phyloP scores from a whole-genome alignment of 2,329 filamentous ascomycete species.

The Penicillium sumatraense region DNA sequence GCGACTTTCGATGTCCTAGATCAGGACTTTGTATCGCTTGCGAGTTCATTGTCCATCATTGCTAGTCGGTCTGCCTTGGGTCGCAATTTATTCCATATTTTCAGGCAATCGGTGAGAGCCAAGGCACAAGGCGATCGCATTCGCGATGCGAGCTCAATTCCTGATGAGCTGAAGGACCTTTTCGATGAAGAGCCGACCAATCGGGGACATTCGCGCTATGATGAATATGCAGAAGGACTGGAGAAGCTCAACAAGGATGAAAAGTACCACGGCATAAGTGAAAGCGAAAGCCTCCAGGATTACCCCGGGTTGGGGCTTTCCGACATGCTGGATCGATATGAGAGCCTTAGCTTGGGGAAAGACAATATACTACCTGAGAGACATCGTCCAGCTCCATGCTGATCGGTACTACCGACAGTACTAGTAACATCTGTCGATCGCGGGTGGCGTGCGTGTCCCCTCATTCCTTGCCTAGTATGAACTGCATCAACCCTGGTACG shows the following conservation, averaged over 20 bases:
- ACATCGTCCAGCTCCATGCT: constrained; percentile 14
- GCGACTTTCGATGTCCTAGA: constrained; percentile 38
- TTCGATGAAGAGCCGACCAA: constrained; percentile 32
- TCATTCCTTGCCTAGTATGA: not conserved
- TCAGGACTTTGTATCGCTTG: constrained; percentile 39
- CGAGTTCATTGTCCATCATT: constrained; percentile 38
- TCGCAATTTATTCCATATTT: constrained; percentile 41
- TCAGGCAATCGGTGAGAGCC: constrained; percentile 37
- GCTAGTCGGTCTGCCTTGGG: constrained; percentile 40
- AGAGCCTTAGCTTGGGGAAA: constrained; percentile 43
- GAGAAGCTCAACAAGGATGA: constrained; percentile 39
- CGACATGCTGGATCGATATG: constrained; percentile 46
- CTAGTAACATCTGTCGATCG: not conserved
- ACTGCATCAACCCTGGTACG: not conserved
- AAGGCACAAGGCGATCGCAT: constrained; percentile 37
- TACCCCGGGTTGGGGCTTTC: constrained; percentile 35
- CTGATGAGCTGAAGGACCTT: constrained; percentile 38
- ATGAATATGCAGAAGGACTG: constrained; percentile 39
- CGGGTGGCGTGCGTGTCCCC: not conserved
- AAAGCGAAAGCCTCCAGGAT: constrained; percentile 26
- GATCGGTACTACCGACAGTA: no score
- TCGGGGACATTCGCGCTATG: constrained; percentile 25
- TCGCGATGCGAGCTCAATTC: constrained; percentile 24
- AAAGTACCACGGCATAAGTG: constrained; percentile 34
- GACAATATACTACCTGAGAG: constrained; percentile 33